A percentile compares a stretch with the other conserved stretches of the same genome.
phyloP scores from a whole-genome alignment of 352 stramenopile genomes.

The Peronospora farinosa region DNA sequence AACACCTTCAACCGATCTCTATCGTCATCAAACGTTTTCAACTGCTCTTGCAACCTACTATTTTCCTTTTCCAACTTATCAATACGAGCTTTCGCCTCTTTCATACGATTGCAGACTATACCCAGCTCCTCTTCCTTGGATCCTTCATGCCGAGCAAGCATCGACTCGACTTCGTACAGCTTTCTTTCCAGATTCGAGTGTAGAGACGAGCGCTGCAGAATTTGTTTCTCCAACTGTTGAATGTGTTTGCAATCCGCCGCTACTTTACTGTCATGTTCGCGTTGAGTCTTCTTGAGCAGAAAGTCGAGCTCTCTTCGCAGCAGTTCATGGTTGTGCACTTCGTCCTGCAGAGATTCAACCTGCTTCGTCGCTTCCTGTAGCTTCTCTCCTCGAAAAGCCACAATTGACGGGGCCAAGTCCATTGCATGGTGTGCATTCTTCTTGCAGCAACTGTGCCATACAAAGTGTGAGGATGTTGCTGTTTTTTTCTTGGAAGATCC shows the following conservation, averaged over 20 bases:
- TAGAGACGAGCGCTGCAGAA: conserved; percentile 59
- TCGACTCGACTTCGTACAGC: conserved; percentile 62
- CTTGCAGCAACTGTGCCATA: conserved; percentile 81
- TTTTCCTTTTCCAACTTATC: conserved; percentile 39
- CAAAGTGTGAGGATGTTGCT: conserved; percentile 35
- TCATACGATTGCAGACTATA: conserved; percentile 27
- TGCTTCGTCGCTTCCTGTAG: conserved; percentile 52
- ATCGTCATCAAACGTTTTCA: conserved; percentile 29
- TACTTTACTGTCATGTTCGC: conserved; percentile 64
- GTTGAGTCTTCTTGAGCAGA: conserved; percentile 64
- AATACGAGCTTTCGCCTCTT: conserved; percentile 25
- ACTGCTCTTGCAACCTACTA: conserved; percentile 20
- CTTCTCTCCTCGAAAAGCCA: conserved; percentile 67
- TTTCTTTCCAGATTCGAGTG: conserved; percentile 60
- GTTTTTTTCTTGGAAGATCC: conserved; percentile 37
- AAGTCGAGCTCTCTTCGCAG: conserved; percentile 58
- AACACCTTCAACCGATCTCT: conserved; percentile 28
- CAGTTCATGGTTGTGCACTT: conserved; percentile 56
- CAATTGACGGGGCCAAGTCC: conserved; percentile 68
- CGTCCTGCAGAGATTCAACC: conserved; percentile 46
- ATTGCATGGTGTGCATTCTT: conserved; percentile 60
- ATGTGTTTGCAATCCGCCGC: conserved; percentile 56
- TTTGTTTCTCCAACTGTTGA: conserved; percentile 67
- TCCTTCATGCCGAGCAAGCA: conserved; percentile 44
- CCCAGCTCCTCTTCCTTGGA: conserved; percentile 43